A percentile compares a stretch with the other conserved stretches of the same genome.
Conservation (phyloP, 176 grass and related monocot genomes). For the Saccharum officinarum region DNA sequence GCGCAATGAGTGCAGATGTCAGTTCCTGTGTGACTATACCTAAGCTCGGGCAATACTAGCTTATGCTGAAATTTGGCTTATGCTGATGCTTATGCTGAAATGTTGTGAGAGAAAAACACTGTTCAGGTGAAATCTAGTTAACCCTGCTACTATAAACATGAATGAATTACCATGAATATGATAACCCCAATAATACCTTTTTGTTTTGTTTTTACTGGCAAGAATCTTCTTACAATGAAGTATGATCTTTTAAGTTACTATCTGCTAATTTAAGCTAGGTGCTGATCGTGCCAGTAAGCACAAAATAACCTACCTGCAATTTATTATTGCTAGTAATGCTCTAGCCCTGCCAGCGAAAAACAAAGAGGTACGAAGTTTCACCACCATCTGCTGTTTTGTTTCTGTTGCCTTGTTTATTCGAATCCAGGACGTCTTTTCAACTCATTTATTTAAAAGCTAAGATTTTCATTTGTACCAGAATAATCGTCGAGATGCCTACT, state of each 20-base stretch:
- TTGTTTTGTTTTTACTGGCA: not conserved
- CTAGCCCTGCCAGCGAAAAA: not conserved
- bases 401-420: not conserved
- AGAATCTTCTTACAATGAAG: not conserved
- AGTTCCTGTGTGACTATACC: not conserved
- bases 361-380: not conserved
- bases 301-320: not conserved
- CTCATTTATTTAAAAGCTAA: not conserved
- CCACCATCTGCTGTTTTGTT: not conserved
- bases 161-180: not conserved
- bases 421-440: not conserved
- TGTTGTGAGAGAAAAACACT: too few species aligned
- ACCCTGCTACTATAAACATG: not conserved
- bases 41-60: too few species aligned
- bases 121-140: not conserved
- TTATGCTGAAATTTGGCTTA: too few species aligned
- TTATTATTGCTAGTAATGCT: not conserved
- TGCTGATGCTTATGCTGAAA: too few species aligned
- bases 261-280: not conserved
- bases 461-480: not conserved
- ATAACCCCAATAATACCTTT: not conserved
- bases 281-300: not conserved
- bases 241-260: not conserved
- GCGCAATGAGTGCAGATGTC: not conserved
- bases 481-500: not conserved